Base-by-base conservation (phyloP, 2,329 filamentous ascomycete genomes). In the Stemphylium vesicarium region DNA sequence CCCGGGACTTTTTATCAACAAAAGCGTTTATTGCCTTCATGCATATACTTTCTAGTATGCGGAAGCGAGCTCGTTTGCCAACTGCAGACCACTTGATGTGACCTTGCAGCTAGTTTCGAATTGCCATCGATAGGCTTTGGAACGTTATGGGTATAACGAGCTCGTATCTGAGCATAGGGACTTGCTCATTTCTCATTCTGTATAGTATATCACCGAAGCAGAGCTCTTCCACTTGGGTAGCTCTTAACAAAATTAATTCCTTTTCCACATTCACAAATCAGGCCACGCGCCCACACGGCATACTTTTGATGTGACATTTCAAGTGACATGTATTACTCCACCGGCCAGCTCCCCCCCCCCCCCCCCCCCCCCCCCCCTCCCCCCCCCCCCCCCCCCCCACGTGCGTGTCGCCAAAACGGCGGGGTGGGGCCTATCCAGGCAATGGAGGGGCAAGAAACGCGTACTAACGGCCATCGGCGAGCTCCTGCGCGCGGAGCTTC, bases 401-500 rank as follows among this genome's bases (percentile, higher is more conserved):
- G 48, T 56, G 48, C 42, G 18, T 39, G 37, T 44, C 33, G 22
- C 38, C 26, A 22, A 18, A 29, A 47, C 16, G n/a, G 41, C 24
- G 47, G 40, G 29, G 52, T 51, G 47, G 52, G 47, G 52, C 49
- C 3, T 9, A 29, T 9, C 8, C 10, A 18, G 35, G 9, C 8
- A 11, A 39, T 42, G 44, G 55, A 57, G 54, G 55, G 60, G 56
- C 55, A 57, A 29, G 32, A 45, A 38, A 39, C 39, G 35, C 43
- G 42, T 50, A 41, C 46, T 29, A 47, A 57, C 66, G 66, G 66
- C 51, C 56, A 62, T 66, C 65, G 66, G 55, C 66, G 66, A 66
- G 59, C 64, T 67, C 66, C 66, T 64, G 56, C 57, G 51, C 48
- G 56, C 59, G 52, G 56, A 64, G 46, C 52, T 42, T 55, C 41